Evolutionary conservation across 345 rosid genomes (phyloP).

Genomic region (Hypericum androsaemum): DNA sequence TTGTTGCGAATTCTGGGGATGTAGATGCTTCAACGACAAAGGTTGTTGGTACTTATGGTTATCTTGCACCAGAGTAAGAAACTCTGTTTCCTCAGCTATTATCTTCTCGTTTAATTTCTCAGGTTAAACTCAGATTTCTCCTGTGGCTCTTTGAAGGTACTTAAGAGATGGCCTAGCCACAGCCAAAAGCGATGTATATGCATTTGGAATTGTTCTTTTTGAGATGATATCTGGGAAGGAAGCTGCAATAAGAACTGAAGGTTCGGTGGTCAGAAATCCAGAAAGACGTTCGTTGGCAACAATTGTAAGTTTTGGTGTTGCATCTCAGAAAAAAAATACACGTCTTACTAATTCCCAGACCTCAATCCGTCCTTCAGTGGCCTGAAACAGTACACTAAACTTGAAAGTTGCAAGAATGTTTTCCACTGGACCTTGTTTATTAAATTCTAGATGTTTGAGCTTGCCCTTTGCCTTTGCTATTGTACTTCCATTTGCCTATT

Average conservation of each 20-base stretch:
- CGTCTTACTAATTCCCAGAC: neutral
- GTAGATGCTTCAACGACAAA: constrained; percentile 76
- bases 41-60: constrained; percentile 96
- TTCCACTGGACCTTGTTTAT: no score
- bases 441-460: no score
- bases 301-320: constrained; percentile 38
- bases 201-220: constrained; percentile 90
- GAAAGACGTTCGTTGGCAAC: constrained; percentile 86
- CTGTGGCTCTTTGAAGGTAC: constrained; percentile 40
- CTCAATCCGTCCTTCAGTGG: no score
- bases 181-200: constrained; percentile 84
- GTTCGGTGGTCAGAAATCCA: constrained; percentile 42
- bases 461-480: no score
- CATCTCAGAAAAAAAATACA: constrained; percentile 1
- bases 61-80: constrained; percentile 92
- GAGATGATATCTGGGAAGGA: constrained; percentile 85
- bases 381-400: no score
- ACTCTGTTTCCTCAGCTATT: constrained; percentile 3
- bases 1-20: constrained; percentile 63
- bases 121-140: constrained; percentile 5
- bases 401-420: no score
- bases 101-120: constrained; percentile 3
- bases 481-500: no score
- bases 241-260: constrained; percentile 66
- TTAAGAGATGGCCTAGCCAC: constrained; percentile 83